Conservation (phyloP, 345 rosid species). For the Boechera divaricarpa region DNA sequence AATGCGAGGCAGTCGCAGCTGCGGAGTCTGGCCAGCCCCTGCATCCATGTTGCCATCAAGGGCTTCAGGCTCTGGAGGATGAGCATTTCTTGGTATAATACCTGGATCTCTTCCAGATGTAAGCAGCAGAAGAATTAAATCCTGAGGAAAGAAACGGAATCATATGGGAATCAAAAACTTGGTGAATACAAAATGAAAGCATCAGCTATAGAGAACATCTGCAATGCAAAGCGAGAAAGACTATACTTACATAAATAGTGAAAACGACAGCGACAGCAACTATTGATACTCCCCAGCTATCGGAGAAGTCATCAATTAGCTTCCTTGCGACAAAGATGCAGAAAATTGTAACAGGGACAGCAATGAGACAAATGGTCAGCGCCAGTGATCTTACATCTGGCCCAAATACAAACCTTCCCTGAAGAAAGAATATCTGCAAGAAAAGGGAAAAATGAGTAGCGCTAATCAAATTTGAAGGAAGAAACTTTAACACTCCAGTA, state of each 20-base stretch:
- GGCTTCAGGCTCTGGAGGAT: conserved; percentile 93
- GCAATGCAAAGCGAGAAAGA: not conserved
- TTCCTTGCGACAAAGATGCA: conserved; percentile 88
- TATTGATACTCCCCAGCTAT: conserved; percentile 77
- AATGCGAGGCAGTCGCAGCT: conserved; percentile 79
- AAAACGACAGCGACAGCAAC: conserved; percentile 63
- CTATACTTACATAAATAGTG: conserved; percentile 68
- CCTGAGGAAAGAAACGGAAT: conserved; percentile 56
- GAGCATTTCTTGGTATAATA: conserved; percentile 89
- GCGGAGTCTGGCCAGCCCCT: conserved; percentile 81
- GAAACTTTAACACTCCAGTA: not conserved
- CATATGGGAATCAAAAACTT: not conserved
- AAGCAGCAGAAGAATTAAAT: conserved; percentile 76
- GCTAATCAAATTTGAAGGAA: not conserved
- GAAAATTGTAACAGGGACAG: conserved; percentile 77
- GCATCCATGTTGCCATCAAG: conserved; percentile 62
- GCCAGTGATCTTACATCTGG: conserved; percentile 95
- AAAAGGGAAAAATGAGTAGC: not conserved
- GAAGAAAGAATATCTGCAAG: conserved; percentile 86
- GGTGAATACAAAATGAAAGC: conserved; percentile 1
- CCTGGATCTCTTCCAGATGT: conserved; percentile 99
- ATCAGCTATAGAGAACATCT: conserved; percentile 4
- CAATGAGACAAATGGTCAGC: conserved; percentile 82
- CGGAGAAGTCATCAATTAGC: conserved; percentile 72
- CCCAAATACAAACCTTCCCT: conserved; percentile 94